Conservation (phyloP, 306 rosid species). For the Chamaecrista fasciculata region DNA sequence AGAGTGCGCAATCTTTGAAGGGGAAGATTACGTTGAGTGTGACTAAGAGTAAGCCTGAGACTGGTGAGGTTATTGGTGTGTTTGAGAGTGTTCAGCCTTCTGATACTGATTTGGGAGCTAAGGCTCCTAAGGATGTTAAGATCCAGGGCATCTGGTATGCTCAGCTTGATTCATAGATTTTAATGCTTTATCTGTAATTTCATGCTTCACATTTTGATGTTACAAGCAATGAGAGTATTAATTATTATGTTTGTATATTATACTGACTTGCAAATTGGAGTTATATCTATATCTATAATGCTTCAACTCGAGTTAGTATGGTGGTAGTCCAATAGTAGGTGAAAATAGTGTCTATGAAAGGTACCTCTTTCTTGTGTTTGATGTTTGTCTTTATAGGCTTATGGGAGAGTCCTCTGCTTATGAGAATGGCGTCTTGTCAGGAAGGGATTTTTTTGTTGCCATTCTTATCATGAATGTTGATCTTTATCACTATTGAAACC, state of each 20-base stretch:
- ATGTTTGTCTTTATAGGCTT: too few species aligned
- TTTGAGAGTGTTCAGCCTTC: constrained; percentile 74
- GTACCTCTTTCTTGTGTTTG: too few species aligned
- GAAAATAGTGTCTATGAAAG: too few species aligned
- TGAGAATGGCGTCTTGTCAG: too few species aligned
- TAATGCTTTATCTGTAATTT: constrained; percentile 12
- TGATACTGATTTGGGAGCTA: constrained; percentile 94
- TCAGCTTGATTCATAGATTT: constrained; percentile 76
- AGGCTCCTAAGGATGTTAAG: constrained; percentile 90
- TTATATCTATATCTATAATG: too few species aligned
- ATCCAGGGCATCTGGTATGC: constrained; percentile 96
- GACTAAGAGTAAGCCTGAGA: constrained; percentile 84
- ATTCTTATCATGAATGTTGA: too few species aligned
- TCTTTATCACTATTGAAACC: too few species aligned
- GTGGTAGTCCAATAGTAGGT: too few species aligned
- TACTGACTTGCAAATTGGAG: constrained; percentile 23
- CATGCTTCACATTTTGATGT: constrained; percentile 36
- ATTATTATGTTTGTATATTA: constrained; percentile 43
- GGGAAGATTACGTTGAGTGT: constrained; percentile 89
- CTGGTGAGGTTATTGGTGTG: constrained; percentile 81
- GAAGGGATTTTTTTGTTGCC: too few species aligned
- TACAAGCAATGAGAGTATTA: constrained; percentile 32
- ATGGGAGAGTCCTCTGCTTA: too few species aligned
- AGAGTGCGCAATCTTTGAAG: constrained; percentile 63
- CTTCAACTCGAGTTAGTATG: too few species aligned